Base-by-base conservation (phyloP, 768 basidiomycete genomes). In the Mrakia frigida region DNA sequence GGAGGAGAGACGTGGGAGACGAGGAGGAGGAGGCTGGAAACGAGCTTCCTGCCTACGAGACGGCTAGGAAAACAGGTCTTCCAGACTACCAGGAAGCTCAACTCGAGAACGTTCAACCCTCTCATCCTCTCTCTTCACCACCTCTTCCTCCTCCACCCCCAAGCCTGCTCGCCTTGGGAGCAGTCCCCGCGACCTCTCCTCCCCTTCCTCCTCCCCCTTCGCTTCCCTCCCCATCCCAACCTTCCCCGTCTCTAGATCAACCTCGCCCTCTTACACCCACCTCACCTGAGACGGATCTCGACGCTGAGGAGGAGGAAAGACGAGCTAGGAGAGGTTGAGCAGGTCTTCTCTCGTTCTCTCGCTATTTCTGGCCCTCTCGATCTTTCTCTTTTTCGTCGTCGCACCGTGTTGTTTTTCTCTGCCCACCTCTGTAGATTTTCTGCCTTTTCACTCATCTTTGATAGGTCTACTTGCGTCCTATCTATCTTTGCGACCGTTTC, bases 41-140 rank as follows among this genome's bases (percentile, higher is more conserved):
- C 23, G 65, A 68, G 37, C 65, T 68, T n/a, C 65, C 65, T 7
- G 65, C 65, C 18, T 68, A 68, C 37, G 65, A 68, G 37, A 39
- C 21, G 1, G 65, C 65, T 7, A 39, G 65, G 21, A 68, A 68
- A 23, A 68, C 35, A 1, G 65, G 65, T 7, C 65, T 68, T n/a
- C 65, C 65, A 23, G 65, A 35, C 10, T 68, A 68, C 23, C 25
- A 41, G 31, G 56, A 59, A 13, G 28, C n/a, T n/a, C 31, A 4
- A 31, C n/a, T 25, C 25, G 65, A 39, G 35, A 13, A 35, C 9
- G 46, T 50, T 21, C 65, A 39, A 68, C 35, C n/a, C 35, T 23
- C 35, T 14, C 37, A 68, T n/a, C 25, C 65, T 23, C 37, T 39
- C 1, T 0, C 65, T 11, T 41, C 37, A 3, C 16, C 65, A 37